phyloP scores from a whole-genome alignment of 257 asterid genomes.

The Gentiana dahurica region DNA sequence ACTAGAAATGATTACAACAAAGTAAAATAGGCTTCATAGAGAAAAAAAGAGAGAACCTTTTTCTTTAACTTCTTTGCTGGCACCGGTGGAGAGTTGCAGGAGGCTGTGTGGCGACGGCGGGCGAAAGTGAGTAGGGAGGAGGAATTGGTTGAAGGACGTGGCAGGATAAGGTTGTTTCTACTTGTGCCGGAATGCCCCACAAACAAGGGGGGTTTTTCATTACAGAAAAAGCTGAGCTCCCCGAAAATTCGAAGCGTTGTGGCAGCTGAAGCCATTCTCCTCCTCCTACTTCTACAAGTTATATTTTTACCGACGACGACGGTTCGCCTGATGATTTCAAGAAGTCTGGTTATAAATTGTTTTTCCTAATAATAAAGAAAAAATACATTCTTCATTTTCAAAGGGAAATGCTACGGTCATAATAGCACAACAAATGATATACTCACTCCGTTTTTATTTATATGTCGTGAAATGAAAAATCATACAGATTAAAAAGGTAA shows the following conservation, averaged over 20 bases:
- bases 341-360: too few relatives aligned
- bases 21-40: too few relatives aligned
- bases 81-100: conserved; percentile 17
- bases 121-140: conserved; percentile 35
- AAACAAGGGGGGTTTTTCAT: conserved; percentile 12
- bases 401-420: too few relatives aligned
- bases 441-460: too few relatives aligned
- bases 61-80: conserved; percentile 36
- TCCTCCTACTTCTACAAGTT: background rate
- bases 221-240: conserved; percentile 10
- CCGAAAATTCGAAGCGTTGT: conserved; percentile 30
- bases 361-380: too few relatives aligned
- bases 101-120: conserved; percentile 43
- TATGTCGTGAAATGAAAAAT: too few relatives aligned
- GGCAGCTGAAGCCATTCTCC: conserved; percentile 36
- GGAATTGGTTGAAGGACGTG: conserved; percentile 20
- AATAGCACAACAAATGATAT: too few relatives aligned
- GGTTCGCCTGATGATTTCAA: too few relatives aligned
- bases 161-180: conserved; percentile 14
- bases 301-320: too few relatives aligned
- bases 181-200: conserved; percentile 13
- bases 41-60: conserved; percentile 1
- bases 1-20: too few relatives aligned
- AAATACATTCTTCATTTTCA: too few relatives aligned
- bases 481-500: too few relatives aligned